phyloP scores from a whole-genome alignment of 2,329 filamentous ascomycete genomes.

The Cordyceps javanica region DNA sequence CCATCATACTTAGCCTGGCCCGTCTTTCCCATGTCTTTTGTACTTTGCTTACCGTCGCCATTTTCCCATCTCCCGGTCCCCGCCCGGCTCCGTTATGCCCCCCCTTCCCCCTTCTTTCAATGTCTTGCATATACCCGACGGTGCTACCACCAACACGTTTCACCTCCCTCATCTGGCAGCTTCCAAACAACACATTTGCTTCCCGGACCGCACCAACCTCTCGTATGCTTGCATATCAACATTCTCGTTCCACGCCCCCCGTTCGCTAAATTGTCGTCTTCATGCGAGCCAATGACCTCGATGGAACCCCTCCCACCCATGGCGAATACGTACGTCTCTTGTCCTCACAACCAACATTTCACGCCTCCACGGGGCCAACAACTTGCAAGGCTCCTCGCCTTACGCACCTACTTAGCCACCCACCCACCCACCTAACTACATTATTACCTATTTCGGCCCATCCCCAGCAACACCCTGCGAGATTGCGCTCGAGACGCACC shows the following conservation, averaged over 20 bases:
- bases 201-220: not conserved
- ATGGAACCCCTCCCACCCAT: no score
- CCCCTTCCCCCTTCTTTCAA: constrained; percentile 1
- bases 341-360: no score
- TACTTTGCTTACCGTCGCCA: not conserved
- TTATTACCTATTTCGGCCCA: no score
- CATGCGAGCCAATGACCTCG: no score
- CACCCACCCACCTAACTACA: no score
- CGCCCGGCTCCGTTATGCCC: not conserved
- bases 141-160: not conserved
- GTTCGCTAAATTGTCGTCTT: no score
- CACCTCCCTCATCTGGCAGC: not conserved
- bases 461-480: not conserved
- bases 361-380: no score
- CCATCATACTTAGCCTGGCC: not conserved
- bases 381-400: no score
- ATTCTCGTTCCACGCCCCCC: no score
- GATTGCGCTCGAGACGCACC: not conserved
- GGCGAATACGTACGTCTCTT: no score
- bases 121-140: not conserved
- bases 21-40: not conserved
- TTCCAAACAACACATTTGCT: not conserved
- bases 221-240: no score
- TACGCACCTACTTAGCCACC: no score
- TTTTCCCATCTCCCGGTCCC: not conserved